Evolutionary conservation across 257 asterid species (phyloP), one percentile per base, ranked within the genome.

Genomic region (Solanum sitiens): DNA sequence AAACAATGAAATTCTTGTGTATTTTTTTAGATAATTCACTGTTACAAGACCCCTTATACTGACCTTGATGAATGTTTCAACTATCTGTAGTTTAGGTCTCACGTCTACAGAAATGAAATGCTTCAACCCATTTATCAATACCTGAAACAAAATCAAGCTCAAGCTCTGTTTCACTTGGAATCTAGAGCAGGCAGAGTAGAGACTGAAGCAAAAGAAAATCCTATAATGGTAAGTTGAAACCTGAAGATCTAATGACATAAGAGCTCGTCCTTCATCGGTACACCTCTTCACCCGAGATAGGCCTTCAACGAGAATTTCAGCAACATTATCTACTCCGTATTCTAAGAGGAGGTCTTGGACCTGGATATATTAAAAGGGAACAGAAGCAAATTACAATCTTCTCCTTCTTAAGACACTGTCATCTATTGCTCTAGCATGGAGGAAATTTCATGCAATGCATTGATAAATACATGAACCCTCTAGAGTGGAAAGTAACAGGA

Each of bases 181-280:
- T 33, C 20, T 10, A 30, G 44, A 53, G 70, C 20, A 50, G 39
- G 44, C 18, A 30, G 15, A 82, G 70, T 11, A 82, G 85, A 30
- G 30, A 45, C 11, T 27, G 6, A 10, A 80, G 42, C 25, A 80
- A 79, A 80, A 27, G 18, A 80, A 12, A 53, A 32, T 50, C 45
- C 30, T 59, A 59, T 32, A 33, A 61, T 61, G 67, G 88, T 75
- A 83, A 89, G 42, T 56, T 59, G 84, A 89, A 87, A 97, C 99
- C 99, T 97, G 99, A 87, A 96, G 98, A 96, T 97, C 99, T 80
- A 97, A 91, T 12, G 98, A 94, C 99, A 97, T 97, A 87, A 97
- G 99, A 4, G 99, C 99, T 73, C 98, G 92, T 86, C 99, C 99
- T 92, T 97, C 99, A 88, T 97, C 98, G 44, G 98, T 97, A 89